Evolutionary conservation across 805 yeast genomes (phyloP), one percentile per base, ranked within the genome.

Genomic region (Vanderwaltozyma polyspora): DNA sequence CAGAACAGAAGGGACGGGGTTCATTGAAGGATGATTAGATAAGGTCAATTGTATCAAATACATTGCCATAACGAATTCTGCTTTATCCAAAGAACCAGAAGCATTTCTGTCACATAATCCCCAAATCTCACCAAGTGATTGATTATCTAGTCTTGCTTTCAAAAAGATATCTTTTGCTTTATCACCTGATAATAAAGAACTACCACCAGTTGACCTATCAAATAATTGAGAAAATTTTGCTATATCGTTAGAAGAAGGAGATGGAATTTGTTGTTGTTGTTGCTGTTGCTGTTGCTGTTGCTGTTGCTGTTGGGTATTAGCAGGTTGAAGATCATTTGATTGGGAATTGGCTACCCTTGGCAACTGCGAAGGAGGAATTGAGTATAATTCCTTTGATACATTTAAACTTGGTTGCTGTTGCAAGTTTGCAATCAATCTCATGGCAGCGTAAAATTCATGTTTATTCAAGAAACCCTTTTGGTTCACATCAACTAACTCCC

Each of bases 401-500:
- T 67, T 63, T 38, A 68, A 63, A 18, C 29, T 36, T 9, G 54
- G 53, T 19, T 44, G 43, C 25, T 94, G 93, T 63, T 91, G 97
- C 29, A 83, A 77, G 52, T 84, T 82, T 19, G 93, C 94, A 49
- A 91, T 82, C 45, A 85, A 64, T 55, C 99, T 73, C 74, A 91
- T 70, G 15, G 96, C 95, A 34, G 76, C 70, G 41, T 81, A 73
- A 59, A 91, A 91, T 18, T 87, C 89, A 37, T 70, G 67, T 51
- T 78, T 83, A 46, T 79, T 79, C 42, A 91, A 66, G 50, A 78
- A 81, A 0, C 99, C 99, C 42, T 76, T 68, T 61, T 85, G 85
- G 39, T 75, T 77, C n/a, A 73, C 70, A 60, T 91, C 99, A n/a
- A 95, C 86, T 24, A 81, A 55, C 56, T 82, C 87, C 98, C 98